phyloP scores from a whole-genome alignment of 345 rosid species.

The Sonneratia caseolaris region DNA sequence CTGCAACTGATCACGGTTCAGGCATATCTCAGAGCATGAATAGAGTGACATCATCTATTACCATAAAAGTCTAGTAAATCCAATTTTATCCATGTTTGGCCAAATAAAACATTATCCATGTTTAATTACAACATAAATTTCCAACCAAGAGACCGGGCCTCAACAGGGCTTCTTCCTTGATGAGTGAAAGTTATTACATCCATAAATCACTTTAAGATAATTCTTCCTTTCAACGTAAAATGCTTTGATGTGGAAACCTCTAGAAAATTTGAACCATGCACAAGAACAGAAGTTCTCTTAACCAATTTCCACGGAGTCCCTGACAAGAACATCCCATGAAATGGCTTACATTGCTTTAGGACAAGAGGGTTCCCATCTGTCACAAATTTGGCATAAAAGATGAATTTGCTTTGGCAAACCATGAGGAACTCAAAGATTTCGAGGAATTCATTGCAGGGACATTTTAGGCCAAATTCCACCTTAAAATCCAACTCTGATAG shows the following conservation, averaged over 20 bases:
- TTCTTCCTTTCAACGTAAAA: not conserved
- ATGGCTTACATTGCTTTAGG: not conserved
- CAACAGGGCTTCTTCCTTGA: no score
- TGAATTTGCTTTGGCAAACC: no score
- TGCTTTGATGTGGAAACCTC: no score
- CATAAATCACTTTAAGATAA: not conserved
- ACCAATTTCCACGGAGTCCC: not conserved
- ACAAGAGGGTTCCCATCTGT: no score
- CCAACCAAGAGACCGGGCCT: not conserved
- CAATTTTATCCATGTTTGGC: not conserved
- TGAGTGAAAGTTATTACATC: not conserved
- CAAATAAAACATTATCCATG: not conserved
- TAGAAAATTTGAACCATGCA: not conserved
- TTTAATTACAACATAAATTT: not conserved
- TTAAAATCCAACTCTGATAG: no score
- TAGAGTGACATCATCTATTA: not conserved
- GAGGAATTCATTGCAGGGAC: no score
- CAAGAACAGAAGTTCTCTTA: not conserved
- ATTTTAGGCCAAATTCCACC: no score
- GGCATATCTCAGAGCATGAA: not conserved
- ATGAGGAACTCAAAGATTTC: no score
- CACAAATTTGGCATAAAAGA: no score
- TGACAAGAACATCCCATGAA: not conserved
- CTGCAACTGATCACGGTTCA: constrained; percentile 33
- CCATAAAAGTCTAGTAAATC: not conserved